Evolutionary conservation across 116 monocot genomes (phyloP), one percentile per base, ranked within the genome.

Genomic region (Phalaenopsis hybrid): DNA sequence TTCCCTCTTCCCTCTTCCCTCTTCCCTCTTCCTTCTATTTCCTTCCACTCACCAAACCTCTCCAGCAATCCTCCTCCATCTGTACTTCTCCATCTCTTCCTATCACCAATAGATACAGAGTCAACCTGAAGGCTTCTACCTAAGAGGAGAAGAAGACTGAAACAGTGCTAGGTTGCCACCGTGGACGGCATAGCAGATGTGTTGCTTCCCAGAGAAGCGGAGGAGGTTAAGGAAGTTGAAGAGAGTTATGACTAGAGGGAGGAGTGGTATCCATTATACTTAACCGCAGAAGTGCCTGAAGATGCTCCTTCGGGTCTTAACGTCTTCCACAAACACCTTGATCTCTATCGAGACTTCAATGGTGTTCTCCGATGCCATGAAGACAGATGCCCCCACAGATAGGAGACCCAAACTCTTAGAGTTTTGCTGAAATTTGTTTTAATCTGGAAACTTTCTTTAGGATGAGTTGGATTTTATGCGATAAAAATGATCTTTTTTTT

Each of bases 261-360:
- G 76, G 91, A 91, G 74, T 91, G 91, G 91, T 91, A 91, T 80
- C 91, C 91, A 21, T 85, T 91, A 34, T 91, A 91, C 61, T 76
- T 91, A 52, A 50, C 89, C 0, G 76, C 79, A 8, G 81, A 91
- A 50, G 85, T 89, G 10, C 91, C 91, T 48, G 85, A 83, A 18
- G 89, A 91, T 75, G 88, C 85, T 5, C 87, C 85, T 59, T 80
- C 89, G 48, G 89, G 87, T 45, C 89, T 91, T 63, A 84, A 83
- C n/a, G 87, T 91, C 34, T 91, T 78, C 57, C 83, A 88, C 83
- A 87, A 87, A 51, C 85, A 88, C 89, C 2, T 91, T 31, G 91
- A 85, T 52, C 82, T 91, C 17, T 91, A 82, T 48, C 83, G 87
- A 10, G 91, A 91, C 65, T 81, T 78, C 34, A 67, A 61, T 58